Evolutionary conservation across 2,329 filamentous ascomycete species (phyloP), one percentile per base, ranked within the genome.

Genomic region (Tolypocladium tropicale): DNA sequence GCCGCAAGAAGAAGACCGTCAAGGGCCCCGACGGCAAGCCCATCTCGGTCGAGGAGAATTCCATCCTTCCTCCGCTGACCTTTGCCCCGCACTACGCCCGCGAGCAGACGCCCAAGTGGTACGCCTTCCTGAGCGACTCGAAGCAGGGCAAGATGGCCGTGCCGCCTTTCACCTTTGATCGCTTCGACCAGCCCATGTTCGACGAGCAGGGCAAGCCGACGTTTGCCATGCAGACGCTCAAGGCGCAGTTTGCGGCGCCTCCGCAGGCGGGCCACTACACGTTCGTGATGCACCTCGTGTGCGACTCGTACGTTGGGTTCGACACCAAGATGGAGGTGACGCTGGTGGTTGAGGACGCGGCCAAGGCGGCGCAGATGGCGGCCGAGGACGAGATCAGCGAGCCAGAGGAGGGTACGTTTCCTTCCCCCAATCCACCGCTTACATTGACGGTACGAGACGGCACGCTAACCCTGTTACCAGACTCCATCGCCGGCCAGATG

Each of bases 81-180:
- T 88, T 91, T 65, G 92, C 94, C 10, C 95, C 94, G 5, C 93
- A 94, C 74, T 93, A 92, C 64, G 84, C 91, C 33, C 88, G 90
- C 59, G 90, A 96, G 65, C 87, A 95, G 69, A 88, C 90, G 36
- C 93, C 95, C 18, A 83, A 86, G 66, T 99, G 93, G 93, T 86
- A 96, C 67, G 83, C 96, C 51, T 97, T 99, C 80, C 82, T 99
- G 54, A 90, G 90, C 57, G 94, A 99, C 70, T 88, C 85, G 64
- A 95, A 95, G 74, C 89, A 95, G 69, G 92, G 90, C 67, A 95
- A 95, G 74, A 93, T 99, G 74, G 92, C 93, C 21, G 94, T 99
- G 2, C 93, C 93, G 2, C 94, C 95, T 0, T 96, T 96, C 71
- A 90, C 89, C n/a, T 97, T 99, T 73, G 85, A 86, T 46, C 86